Conservation (phyloP, 176 grass and related monocot genomes). For the Alloteropsis semialata region DNA sequence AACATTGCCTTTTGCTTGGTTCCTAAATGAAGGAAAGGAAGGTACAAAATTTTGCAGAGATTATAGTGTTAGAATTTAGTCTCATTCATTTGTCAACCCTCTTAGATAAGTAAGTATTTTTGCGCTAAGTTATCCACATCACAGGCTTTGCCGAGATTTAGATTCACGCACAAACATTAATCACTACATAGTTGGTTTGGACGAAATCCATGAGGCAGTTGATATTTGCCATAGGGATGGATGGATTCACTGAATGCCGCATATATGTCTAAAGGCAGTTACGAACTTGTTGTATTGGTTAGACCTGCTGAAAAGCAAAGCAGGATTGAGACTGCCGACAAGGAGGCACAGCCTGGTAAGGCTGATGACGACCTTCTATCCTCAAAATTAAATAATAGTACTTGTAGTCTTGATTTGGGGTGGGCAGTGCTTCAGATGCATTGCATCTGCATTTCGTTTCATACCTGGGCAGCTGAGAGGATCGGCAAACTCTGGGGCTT, state of each 20-base stretch:
- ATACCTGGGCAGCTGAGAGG: background rate
- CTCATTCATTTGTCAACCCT: constrained; percentile 34
- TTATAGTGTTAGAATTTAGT: constrained; percentile 25
- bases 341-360: background rate
- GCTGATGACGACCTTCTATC: constrained; percentile 36
- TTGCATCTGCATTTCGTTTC: constrained; percentile 24
- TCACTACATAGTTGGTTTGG: background rate
- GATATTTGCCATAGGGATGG: constrained; percentile 8
- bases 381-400: constrained; percentile 17
- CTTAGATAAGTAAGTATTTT: constrained; percentile 30
- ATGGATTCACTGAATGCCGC: constrained; percentile 16
- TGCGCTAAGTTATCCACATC: background rate
- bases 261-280: background rate
- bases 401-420: constrained; percentile 9
- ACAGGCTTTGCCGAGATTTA: background rate
- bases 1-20: constrained; percentile 25
- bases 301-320: background rate
- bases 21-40: constrained; percentile 23
- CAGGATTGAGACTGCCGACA: background rate
- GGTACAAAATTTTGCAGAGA: constrained; percentile 34
- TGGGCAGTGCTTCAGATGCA: constrained; percentile 9
- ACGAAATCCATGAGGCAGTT: background rate
- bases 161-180: background rate
- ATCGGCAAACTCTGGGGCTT: background rate
- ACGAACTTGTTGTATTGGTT: background rate